Conservation (phyloP, 257 asterid genomes). For the Cynanchum wilfordii region DNA sequence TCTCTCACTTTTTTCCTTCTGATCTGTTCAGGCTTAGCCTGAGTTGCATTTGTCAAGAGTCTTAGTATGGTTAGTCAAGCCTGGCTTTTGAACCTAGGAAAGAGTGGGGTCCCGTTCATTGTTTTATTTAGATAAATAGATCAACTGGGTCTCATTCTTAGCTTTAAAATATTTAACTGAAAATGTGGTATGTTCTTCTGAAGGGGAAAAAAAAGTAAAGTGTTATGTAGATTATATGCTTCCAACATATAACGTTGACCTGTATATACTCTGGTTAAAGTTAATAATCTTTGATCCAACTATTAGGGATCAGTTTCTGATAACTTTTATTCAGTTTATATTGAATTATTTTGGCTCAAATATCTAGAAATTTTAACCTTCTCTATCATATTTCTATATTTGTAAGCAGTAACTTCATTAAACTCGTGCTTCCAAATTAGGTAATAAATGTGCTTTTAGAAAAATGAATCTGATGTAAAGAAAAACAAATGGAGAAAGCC, state of each 20-base stretch:
- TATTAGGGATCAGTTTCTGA: neutral
- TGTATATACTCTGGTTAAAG: neutral
- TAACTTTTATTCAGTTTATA: neutral
- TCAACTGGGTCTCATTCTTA: neutral
- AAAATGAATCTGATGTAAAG: neutral
- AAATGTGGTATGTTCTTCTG: neutral
- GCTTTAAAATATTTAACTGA: neutral
- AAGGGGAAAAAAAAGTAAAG: too few species aligned
- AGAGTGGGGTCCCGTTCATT: neutral
- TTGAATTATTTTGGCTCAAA: neutral
- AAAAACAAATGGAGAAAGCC: neutral
- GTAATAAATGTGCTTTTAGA: neutral
- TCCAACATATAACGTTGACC: neutral
- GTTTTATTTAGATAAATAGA: neutral
- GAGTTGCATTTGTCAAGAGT: neutral
- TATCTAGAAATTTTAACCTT: neutral
- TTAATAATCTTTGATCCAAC: neutral
- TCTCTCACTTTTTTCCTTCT: neutral
- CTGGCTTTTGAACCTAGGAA: neutral
- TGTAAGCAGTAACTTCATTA: neutral
- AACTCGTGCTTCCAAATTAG: neutral
- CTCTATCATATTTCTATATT: neutral
- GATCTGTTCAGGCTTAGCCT: neutral
- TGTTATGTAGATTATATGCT: neutral
- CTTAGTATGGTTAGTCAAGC: neutral